Conservation (phyloP, 306 rosid species). For the Medicago arabica region DNA sequence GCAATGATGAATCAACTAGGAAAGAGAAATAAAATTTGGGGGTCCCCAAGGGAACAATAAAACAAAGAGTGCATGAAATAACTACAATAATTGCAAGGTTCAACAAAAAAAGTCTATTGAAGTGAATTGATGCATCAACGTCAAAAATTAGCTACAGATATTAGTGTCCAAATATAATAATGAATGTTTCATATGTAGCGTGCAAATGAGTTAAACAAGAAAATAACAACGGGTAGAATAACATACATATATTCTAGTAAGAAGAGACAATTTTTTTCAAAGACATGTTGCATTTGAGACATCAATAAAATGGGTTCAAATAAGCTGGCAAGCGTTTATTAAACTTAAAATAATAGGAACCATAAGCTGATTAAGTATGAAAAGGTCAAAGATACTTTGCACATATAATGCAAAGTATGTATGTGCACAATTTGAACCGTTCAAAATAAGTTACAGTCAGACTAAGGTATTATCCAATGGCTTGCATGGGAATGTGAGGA, state of each 20-base stretch:
- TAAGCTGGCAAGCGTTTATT: background rate
- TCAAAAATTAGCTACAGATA: background rate
- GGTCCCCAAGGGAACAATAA: background rate
- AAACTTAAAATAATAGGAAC: background rate
- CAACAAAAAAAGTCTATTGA: constrained; percentile 25
- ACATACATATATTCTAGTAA: constrained; percentile 1
- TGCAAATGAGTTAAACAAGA: background rate
- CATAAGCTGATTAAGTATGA: background rate
- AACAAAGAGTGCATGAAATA: background rate
- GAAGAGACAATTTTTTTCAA: background rate
- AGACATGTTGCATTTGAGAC: background rate
- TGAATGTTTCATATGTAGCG: background rate
- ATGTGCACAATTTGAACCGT: background rate
- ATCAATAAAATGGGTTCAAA: background rate
- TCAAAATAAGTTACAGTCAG: background rate
- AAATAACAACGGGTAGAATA: background rate
- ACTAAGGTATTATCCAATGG: background rate
- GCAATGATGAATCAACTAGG: constrained; percentile 29
- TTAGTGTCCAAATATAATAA: background rate
- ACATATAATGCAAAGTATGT: background rate
- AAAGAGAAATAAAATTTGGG: constrained; percentile 2
- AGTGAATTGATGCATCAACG: constrained; percentile 16
- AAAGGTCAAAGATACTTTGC: background rate
- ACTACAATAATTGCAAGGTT: background rate
- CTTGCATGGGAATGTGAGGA: background rate